A percentile compares a stretch with the other conserved stretches of the same genome.
Evolutionary conservation across 2,329 filamentous ascomycete species (phyloP).

Genomic region (Fusarium citri): DNA sequence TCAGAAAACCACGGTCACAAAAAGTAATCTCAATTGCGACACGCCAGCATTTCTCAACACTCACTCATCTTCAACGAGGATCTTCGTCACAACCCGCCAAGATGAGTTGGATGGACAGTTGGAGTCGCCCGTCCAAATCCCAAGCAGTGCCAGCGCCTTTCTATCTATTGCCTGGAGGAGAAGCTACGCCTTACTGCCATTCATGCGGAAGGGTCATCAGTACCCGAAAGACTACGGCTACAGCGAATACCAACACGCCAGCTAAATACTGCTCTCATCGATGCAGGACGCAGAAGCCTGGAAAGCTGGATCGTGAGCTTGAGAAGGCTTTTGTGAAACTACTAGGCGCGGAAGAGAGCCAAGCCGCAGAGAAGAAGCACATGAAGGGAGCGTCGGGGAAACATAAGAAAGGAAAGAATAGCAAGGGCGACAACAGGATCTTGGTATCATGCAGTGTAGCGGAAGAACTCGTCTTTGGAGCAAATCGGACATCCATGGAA

Average conservation of each 20-base stretch:
- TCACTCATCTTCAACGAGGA: background rate
- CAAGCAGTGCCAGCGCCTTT: conserved; percentile 62
- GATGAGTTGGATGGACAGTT: conserved; percentile 59
- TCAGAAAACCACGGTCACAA: fast-evolving
- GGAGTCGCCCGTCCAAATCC: conserved; percentile 55
- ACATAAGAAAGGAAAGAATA: conserved; percentile 56
- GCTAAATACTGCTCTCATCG: conserved; percentile 68
- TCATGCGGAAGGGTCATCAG: conserved; percentile 68
- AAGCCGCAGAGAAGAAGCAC: conserved; percentile 40
- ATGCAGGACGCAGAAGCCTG: conserved; percentile 64
- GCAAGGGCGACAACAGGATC: conserved; percentile 46
- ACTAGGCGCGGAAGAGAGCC: conserved; percentile 34
- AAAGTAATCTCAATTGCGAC: fast-evolving
- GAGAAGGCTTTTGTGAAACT: conserved; percentile 60
- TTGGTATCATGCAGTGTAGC: conserved; percentile 26
- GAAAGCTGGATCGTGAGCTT: conserved; percentile 62
- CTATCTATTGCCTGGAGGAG: conserved; percentile 61
- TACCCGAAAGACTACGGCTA: conserved; percentile 47
- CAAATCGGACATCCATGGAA: conserved; percentile 6
- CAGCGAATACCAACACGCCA: conserved; percentile 38
- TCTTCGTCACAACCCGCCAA: background rate
- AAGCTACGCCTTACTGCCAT: conserved; percentile 65
- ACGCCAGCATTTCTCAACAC: background rate
- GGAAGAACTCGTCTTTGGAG: conserved; percentile 32
- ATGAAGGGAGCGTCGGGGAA: conserved; percentile 52